These are phyloP conservation scores for Penicillium sp. DNA, from an alignment of 2,329 filamentous ascomycete genomes.

Conservation along the genomic window DNA sequence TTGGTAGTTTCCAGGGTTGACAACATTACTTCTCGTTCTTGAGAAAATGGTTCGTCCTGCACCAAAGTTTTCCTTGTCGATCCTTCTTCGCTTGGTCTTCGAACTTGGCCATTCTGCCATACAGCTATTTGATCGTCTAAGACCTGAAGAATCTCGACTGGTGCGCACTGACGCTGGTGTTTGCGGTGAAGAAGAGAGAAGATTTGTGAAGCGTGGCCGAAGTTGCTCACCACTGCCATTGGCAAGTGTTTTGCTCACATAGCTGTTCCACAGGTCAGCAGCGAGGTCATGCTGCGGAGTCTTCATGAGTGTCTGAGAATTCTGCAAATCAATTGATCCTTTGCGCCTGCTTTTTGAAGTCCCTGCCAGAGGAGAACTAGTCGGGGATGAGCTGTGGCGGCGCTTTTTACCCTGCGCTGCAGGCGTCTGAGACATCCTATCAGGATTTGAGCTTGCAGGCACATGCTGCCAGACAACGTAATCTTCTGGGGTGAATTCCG, in stretches of 20 bases:
- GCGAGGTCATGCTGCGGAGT: slow-evolving; percentile 65
- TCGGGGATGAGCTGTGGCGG: slow-evolving; percentile 65
- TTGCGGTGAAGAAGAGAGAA: slow-evolving; percentile 64
- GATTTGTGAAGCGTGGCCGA: slow-evolving; percentile 54
- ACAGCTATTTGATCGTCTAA: slow-evolving; percentile 61
- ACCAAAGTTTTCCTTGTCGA: no score
- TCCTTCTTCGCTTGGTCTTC: no score
- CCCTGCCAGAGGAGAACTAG: slow-evolving; percentile 53
- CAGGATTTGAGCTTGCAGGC: slow-evolving; percentile 35
- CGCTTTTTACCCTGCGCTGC: slow-evolving; percentile 56
- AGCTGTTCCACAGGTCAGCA: slow-evolving; percentile 67
- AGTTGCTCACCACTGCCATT: slow-evolving; percentile 40
- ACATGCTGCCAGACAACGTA: slow-evolving; percentile 52
- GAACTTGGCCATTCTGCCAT: slow-evolving; percentile 60
- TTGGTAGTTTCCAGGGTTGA: no score
- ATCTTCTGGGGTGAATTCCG: slow-evolving; percentile 51
- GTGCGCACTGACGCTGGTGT: slow-evolving; percentile 44
- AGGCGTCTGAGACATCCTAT: slow-evolving; percentile 43
- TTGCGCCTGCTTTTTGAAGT: slow-evolving; percentile 31
- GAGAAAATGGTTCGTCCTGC: no score
- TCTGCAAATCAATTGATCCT: slow-evolving; percentile 50
- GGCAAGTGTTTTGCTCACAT: slow-evolving; percentile 48
- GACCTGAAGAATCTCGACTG: slow-evolving; percentile 39
- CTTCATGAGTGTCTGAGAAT: slow-evolving; percentile 50
- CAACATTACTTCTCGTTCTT: no score